Base-by-base conservation (phyloP, 1,139 yeast genomes). In the Zhuliangozyma blackwelliae region DNA sequence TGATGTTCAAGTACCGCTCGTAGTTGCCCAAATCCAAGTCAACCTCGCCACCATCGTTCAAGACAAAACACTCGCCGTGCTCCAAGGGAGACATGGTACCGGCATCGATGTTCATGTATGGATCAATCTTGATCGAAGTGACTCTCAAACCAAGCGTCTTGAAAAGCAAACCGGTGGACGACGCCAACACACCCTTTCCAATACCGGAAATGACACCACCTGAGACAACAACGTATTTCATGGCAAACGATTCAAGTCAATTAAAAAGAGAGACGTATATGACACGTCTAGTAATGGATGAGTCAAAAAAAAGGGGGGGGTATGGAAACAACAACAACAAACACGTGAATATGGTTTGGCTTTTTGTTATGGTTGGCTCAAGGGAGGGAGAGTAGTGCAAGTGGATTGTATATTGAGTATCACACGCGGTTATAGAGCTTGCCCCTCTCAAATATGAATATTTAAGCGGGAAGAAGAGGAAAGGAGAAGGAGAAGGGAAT, bases 71-170 rank as follows among this genome's bases (percentile, higher is more conserved):
- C 64, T 92, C 99, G 47, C 99, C 99, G 59, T 92, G 99, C 63
- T 92, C 99, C 59, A 92, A 73, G 20, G 99, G 99, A 31, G 96
- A 87, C 98, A 92, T 92, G 37, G 99, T 92, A 52, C 99, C 99
- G 33, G 99, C 99, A 67, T 92, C 99, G 50, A 92, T 88, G 68
- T 92, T 92, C 95, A 92, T 87, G 67, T 92, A 92, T 31, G 99
- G 99, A 68, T 92, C 99, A 56, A 92, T 92, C 65, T 92, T 92
- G 70, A 94, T 92, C 11, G 97, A 89, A 5, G 98, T 90, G 44
- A 90, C 98, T 61, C 95, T 82, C 54, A 85, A 75, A 38, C 99
- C 99, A 46, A 88, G 68, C 37, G 98, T 90, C 66, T 94, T 94
- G 65, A 94, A 77, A 50, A 92, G 67, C 65, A 94, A 79, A 41